phyloP scores from a whole-genome alignment of 345 rosid species.

The Barbarea vulgaris region DNA sequence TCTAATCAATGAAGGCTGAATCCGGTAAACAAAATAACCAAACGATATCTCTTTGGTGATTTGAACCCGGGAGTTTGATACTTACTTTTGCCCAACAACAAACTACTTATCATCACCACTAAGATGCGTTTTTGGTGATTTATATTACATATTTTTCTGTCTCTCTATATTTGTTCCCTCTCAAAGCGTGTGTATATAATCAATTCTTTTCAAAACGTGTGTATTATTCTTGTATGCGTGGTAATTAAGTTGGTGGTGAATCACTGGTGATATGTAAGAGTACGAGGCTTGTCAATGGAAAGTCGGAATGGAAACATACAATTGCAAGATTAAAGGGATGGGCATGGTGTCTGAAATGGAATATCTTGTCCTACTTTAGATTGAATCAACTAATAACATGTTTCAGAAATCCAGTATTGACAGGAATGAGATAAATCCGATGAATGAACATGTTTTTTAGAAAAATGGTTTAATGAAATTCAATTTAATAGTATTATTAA shows the following conservation, averaged over 20 bases:
- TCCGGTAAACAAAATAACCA: neutral
- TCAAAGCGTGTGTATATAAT: too few species aligned
- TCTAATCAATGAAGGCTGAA: neutral
- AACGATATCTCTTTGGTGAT: conserved; percentile 7
- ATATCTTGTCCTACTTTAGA: neutral
- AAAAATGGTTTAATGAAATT: too few species aligned
- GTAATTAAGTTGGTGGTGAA: neutral
- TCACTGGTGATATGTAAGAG: too few species aligned
- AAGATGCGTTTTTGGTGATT: neutral
- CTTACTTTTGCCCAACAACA: neutral
- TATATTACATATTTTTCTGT: too few species aligned
- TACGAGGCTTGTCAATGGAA: neutral
- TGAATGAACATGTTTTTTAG: neutral
- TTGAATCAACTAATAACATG: neutral
- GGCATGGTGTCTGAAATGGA: neutral
- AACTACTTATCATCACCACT: neutral
- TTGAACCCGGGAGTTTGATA: neutral
- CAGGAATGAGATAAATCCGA: neutral
- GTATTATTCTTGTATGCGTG: neutral
- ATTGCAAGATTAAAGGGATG: neutral
- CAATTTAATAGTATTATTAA: neutral
- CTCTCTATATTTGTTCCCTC: neutral
- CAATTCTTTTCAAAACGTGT: neutral
- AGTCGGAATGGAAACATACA: neutral
- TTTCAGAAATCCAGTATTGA: neutral